Evolutionary conservation across 1,139 yeast species (phyloP), one percentile per base, ranked within the genome.

Genomic region (Blastobotrys ciferrii): DNA sequence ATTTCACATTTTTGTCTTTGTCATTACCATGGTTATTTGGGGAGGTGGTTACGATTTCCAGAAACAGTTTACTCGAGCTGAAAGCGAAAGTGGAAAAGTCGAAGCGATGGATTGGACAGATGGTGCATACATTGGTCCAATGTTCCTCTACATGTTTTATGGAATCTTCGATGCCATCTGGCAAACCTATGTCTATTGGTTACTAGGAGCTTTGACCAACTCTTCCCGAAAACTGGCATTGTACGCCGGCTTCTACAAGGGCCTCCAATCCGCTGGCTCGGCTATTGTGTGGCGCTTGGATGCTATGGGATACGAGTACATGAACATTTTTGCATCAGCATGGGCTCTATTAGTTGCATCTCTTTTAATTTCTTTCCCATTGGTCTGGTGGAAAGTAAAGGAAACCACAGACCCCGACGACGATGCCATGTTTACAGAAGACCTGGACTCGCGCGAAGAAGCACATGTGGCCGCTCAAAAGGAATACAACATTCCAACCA

Each of bases 271-370:
- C 25, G 84, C 82, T 12, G 84, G 82, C 60, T 80, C 81, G 17
- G 84, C 82, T 18, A 70, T 81, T 50, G 77, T 75, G 9, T 81
- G 85, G 84, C 67, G 82, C 58, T 66, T 81, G 53, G 84, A 81
- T 60, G 75, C 80, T 32, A 56, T 68, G 45, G 64, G 62, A 3
- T 59, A 57, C 14, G 66, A 78, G 15, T 80, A 70, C 64, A 69
- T 71, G 60, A 60, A 64, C 47, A 63, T 78, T 67, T 80, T 78
- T 58, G 80, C 70, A 11, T 70, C 79, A 20, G 72, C 78, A 15
- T 80, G 85, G 85, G 84, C 72, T n/a, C 67, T 81, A 56, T 67
- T 74, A 39, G 70, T 68, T 38, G 84, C 75, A 12, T 69, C 82
- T 18, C 67, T 81, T 51, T 28, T 76, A 11, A 53, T 77, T 50